A percentile compares a stretch with the other conserved stretches of the same genome.
Conservation (phyloP, 1,284 basidiomycete species). For the Gastroboletus turbinatus region DNA sequence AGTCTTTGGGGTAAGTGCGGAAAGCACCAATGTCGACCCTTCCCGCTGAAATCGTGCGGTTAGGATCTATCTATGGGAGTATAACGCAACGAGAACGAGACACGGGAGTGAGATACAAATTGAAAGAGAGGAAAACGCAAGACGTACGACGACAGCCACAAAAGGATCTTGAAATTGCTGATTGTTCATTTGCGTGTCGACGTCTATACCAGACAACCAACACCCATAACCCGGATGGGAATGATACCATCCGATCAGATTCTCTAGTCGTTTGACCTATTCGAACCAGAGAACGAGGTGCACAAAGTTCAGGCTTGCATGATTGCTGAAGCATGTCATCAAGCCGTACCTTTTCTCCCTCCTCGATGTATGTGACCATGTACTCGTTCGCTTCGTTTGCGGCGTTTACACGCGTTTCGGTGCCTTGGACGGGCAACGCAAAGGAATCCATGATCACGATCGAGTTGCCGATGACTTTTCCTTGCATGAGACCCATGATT, state of each 20-base stretch:
- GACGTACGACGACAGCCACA: conserved; percentile 89
- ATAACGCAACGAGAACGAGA: neutral
- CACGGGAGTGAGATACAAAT: neutral
- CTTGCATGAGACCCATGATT: conserved; percentile 99
- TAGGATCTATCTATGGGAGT: conserved; percentile 85
- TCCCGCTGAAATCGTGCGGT: conserved; percentile 95
- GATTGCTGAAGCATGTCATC: neutral
- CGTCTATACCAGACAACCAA: conserved; percentile 96
- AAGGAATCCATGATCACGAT: conserved; percentile 96
- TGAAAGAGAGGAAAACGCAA: neutral
- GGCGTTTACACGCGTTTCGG: conserved; percentile 97
- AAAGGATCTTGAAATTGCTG: conserved; percentile 96
- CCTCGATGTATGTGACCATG: conserved; percentile 92
- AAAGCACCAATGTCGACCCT: conserved; percentile 99
- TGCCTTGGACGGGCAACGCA: conserved; percentile 97
- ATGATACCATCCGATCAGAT: conserved; percentile 98
- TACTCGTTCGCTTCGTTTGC: conserved; percentile 96
- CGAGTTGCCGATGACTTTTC: conserved; percentile 85
- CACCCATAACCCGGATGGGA: conserved; percentile 97
- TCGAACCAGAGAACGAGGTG: neutral
- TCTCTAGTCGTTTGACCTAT: conserved; percentile 81
- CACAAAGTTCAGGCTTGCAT: neutral
- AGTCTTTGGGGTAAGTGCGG: conserved; percentile 92
- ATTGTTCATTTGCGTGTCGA: conserved; percentile 93
- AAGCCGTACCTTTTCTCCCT: conserved; percentile 67